Evolutionary conservation across 495 filamentous ascomycete genomes (phyloP), one percentile per base, ranked within the genome.

Genomic region (Penicillium canescens): DNA sequence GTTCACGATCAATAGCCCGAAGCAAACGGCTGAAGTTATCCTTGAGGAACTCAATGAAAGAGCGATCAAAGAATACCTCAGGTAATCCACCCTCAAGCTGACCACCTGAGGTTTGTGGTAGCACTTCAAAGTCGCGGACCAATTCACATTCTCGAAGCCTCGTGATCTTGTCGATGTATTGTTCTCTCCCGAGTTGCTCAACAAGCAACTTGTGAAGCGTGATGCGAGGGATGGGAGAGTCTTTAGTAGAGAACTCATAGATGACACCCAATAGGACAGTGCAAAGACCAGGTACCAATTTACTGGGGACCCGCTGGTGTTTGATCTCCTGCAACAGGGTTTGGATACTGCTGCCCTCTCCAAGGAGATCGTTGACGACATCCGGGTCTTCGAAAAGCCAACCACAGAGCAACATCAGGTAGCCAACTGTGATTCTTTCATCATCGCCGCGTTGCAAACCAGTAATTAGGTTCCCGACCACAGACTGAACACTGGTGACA

Each of bases 171-270:
- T 96, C 90, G 41, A 96, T 84, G 61, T 96, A 99, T 62, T 86
- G 86, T 59, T 96, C 92, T 56, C 93, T 82, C 23, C 91, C 90
- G 61, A 98, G 82, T 43, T 86, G 84, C 26, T 86, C 85, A 36
- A 84, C 81, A 38, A 99, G 79, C 43, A 97, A 82, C 34, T 88
- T 84, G 62, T 94, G 89, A 42, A 98, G 74, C 7, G 87, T 92
- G 21, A 83, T 81, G 46, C 94, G 86, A 9, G 93, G 83, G 50
- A 98, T 85, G 5, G 95, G 92, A 0, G 92, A 97, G 67, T 98
- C 92, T 63, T 96, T 96, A 9, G 92, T 96, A 16, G 92, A 97
- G 60, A 98, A 99, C 62, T 99, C 94, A 63, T 98, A 99, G 21
- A 96, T 76, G 31, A 96, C 88, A 33, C 92, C 95, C 4, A 96